Evolutionary conservation across 371 early-diverging fungal species (phyloP).

Genomic region (Rhizopus arrhizus): DNA sequence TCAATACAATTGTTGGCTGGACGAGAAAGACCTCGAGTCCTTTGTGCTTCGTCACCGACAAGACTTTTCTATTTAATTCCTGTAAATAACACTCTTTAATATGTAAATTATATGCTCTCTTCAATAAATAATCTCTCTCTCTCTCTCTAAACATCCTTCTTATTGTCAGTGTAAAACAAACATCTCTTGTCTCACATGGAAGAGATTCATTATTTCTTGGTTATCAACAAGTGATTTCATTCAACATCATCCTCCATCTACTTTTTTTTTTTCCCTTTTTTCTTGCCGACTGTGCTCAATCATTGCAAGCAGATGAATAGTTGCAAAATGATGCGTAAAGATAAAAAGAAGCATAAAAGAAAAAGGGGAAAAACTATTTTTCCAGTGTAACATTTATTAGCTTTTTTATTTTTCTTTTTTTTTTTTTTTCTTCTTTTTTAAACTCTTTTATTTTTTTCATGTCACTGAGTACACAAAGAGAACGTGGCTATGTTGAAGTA

Average conservation of each 20-base stretch:
- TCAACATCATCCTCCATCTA: too few species aligned
- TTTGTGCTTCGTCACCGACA: constrained; percentile 33
- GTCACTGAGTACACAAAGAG: constrained; percentile 23
- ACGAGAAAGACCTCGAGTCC: constrained; percentile 30
- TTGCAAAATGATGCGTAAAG: neutral
- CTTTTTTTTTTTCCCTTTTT: too few species aligned
- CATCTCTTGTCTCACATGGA: too few species aligned
- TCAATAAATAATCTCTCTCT: neutral
- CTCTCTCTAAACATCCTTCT: too few species aligned
- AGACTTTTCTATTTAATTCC: constrained; percentile 32
- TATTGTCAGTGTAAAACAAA: too few species aligned
- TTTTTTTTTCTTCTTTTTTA: constrained; percentile 9
- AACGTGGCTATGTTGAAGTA: constrained; percentile 26
- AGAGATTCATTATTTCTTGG: too few species aligned
- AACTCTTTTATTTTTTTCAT: constrained; percentile 16
- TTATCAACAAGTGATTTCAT: too few species aligned
- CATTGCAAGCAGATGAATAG: too few species aligned
- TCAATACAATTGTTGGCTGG: constrained; percentile 42
- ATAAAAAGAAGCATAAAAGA: constrained; percentile 4
- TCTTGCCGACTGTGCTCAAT: too few species aligned
- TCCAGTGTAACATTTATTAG: neutral
- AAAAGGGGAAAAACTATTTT: constrained; percentile 2
- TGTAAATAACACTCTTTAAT: neutral
- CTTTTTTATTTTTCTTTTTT: constrained; percentile 6
- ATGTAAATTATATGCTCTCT: neutral